A percentile compares a stretch with the other conserved stretches of the same genome.
These are phyloP conservation scores for Cytidiella melzeri DNA, from an alignment of 768 basidiomycete species.

Conservation along the genomic window DNA sequence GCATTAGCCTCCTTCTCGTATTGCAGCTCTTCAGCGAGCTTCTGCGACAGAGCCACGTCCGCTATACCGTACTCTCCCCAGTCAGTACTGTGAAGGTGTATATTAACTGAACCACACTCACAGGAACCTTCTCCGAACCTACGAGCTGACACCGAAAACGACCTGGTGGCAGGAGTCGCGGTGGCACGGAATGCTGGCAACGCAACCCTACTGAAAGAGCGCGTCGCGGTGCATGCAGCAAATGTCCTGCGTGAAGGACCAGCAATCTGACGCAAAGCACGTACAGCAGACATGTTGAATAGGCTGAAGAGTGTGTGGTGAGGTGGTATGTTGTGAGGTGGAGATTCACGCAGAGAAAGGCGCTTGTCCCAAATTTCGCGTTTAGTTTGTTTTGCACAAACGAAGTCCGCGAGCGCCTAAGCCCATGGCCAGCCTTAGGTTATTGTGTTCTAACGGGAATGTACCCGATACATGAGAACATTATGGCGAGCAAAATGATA, in stretches of 20 bases:
- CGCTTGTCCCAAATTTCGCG: too few species aligned
- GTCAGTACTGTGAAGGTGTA: not conserved
- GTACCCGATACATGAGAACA: too few species aligned
- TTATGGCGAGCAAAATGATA: too few species aligned
- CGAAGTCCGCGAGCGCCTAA: too few species aligned
- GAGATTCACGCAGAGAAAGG: too few species aligned
- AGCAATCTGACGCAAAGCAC: slow-evolving; percentile 52
- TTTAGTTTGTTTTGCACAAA: too few species aligned
- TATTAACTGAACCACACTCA: too few species aligned
- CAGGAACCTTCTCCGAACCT: slow-evolving; percentile 39
- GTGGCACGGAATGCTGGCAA: slow-evolving; percentile 23
- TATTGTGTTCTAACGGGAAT: too few species aligned
- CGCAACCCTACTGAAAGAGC: slow-evolving; percentile 15
- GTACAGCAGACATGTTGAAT: slow-evolving; percentile 56
- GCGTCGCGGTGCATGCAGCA: slow-evolving; percentile 20
- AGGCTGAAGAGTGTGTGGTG: too few species aligned
- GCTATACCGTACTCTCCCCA: slow-evolving; percentile 33
- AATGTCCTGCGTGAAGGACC: slow-evolving; percentile 37
- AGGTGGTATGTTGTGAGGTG: not conserved
- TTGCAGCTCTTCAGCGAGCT: slow-evolving; percentile 74
- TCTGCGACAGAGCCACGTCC: slow-evolving; percentile 68
- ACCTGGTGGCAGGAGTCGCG: slow-evolving; percentile 22
- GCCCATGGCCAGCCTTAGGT: too few species aligned
- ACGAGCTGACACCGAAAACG: slow-evolving; percentile 35
- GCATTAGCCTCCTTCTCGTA: slow-evolving; percentile 69